Base-by-base conservation (phyloP, 202 grass and related monocot genomes). In the Alloteropsis angusta region DNA sequence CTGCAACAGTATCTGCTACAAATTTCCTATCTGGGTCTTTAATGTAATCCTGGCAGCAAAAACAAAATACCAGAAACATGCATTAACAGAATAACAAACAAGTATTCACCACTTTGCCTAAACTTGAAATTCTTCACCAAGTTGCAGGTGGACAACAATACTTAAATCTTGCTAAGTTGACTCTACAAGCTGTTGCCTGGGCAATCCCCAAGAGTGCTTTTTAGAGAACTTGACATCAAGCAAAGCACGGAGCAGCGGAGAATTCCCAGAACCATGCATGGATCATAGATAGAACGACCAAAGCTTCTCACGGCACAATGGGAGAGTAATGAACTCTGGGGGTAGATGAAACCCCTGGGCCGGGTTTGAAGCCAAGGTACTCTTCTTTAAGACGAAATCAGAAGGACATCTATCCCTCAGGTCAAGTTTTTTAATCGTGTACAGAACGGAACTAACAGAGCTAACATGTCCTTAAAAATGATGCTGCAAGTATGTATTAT, bases 21-120 rank as follows among this genome's bases (percentile, higher is more conserved):
- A 98, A 98, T 90, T 90, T 98, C 83, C 95, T 98, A 87, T 98
- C 82, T 2, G 85, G 89, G 79, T 94, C 95, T 85, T 80, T 98
- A 74, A 98, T 90, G 69, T 98, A 98, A 85, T 98, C 91, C 95
- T 97, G 83, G 53, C 73, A 88, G 56, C 13, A 63, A 64, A 22
- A 86, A 78, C 77, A 39, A 63, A 84, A 35, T 65, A 60, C 5
- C 60, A 82, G 59, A 76, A 64, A 87, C 58, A 77, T 19, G 47
- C 26, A 60, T 68, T 50, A 81, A 69, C 39, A 68, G 34, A 72
- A 66, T 47, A 37, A 18, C 9, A 69, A 41, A 49, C 32, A 34
- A 19, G 6, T 77, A 60, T 32, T 23, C 16, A 14, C 47, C 16
- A 25, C 18, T 78, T 66, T 84, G 17, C 71, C 17, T 9, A 37